Percentiles rank a stretch among this genome's conserved stretches.
These are phyloP conservation scores for Erodium trifolium DNA, from an alignment of 441 rosid genomes.

Conservation along the genomic window DNA sequence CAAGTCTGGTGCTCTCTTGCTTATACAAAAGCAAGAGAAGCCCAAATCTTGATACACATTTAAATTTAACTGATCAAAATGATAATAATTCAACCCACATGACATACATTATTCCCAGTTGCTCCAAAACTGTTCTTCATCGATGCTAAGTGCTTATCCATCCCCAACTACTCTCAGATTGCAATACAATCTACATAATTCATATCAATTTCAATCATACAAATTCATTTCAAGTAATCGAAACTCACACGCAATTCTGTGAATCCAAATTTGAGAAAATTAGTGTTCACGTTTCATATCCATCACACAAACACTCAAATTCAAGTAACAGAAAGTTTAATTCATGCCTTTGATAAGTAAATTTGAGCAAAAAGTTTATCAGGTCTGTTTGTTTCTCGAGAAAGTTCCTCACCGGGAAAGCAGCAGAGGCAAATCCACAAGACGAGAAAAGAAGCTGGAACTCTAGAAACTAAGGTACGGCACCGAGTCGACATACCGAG, in stretches of 20 bases:
- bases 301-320: not conserved
- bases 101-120: too few relatives aligned
- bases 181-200: not conserved
- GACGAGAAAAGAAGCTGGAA: slow-evolving; percentile 21
- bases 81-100: too few relatives aligned
- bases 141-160: too few relatives aligned
- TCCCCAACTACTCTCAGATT: too few relatives aligned
- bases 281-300: not conserved
- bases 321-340: not conserved
- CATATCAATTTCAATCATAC: not conserved
- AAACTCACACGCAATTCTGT: not conserved
- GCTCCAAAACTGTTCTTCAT: too few relatives aligned
- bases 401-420: slow-evolving; percentile 44
- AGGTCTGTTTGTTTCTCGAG: slow-evolving; percentile 6
- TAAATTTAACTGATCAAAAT: too few relatives aligned
- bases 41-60: too few relatives aligned
- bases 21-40: too few relatives aligned
- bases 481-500: slow-evolving; percentile 24
- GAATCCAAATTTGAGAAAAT: not conserved
- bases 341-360: not conserved
- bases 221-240: not conserved
- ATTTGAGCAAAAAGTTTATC: not conserved
- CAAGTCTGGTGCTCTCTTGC: too few relatives aligned
- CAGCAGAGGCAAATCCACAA: slow-evolving; percentile 25
- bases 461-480: slow-evolving; percentile 13